Base-by-base conservation (phyloP, 129 eudicot species). In the Sambucus nigra region DNA sequence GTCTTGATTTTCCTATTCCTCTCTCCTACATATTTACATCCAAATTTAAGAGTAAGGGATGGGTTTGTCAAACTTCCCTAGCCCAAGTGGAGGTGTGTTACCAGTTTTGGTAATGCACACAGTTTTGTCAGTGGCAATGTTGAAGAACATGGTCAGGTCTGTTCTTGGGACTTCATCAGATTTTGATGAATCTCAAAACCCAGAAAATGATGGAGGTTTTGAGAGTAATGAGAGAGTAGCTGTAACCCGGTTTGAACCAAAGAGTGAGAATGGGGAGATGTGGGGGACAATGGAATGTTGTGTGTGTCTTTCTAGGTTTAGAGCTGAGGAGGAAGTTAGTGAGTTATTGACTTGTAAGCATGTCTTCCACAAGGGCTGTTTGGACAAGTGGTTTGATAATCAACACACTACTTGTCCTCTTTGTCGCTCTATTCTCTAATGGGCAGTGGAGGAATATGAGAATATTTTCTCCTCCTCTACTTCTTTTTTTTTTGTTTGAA, bases 341-440 rank as follows among this genome's bases (percentile, higher is more conserved):
- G 86, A 69, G 51, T 65, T 29, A 29, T 3, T 78, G 41, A 35
- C 73, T 60, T 78, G 85, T 57, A 66, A 78, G 62, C 85, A 78
- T 69, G 69, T 73, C 65, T 78, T 78, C 33, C 85, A 73, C 53
- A 73, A 48, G 53, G 75, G 42, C 0, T 78, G 85, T 62, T 62
- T 78, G 53, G 77, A 69, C 13, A 73, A 61, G 58, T 78, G 85
- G 85, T 73, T 78, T 51, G 73, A 64, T 29, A 73, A 73, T 22
- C 73, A 65, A 10, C 80, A 69, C 28, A 23, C 21, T 1, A 73
- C 76, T 55, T 78, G 85, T 61, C 85, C 85, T 12, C 70, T 78
- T 35, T 78, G 85, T 31, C 75, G 85, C 23, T 73, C 85, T 27
- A 57, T 73, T 25, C 49, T 25, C 15, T 55, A 33, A 33, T 14